phyloP scores from a whole-genome alignment of 2,329 filamentous ascomycete species.

The Colletotrichum shisoi region DNA sequence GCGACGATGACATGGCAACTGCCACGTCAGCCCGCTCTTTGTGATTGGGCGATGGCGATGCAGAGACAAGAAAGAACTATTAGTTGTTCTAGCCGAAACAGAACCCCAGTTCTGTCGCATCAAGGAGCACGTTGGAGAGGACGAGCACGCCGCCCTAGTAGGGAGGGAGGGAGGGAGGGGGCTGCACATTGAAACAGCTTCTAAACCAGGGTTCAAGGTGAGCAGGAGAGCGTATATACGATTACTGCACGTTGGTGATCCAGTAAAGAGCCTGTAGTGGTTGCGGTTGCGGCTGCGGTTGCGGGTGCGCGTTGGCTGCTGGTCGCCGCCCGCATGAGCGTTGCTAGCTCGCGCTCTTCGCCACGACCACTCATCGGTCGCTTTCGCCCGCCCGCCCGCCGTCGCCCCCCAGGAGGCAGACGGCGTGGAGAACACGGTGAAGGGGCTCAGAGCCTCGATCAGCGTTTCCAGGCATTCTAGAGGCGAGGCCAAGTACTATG shows the following conservation, averaged over 20 bases:
- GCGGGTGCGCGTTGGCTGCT: constrained; percentile 1
- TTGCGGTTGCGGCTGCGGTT: background rate
- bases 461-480: constrained; percentile 11
- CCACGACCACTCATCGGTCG: constrained; percentile 3
- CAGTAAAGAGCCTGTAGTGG: background rate
- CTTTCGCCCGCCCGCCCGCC: background rate
- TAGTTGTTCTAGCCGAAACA: constrained; percentile 36
- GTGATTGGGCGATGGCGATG: constrained; percentile 7
- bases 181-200: constrained; percentile 9
- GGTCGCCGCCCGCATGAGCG: constrained; percentile 1
- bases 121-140: constrained; percentile 6
- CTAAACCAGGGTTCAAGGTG: constrained; percentile 4
- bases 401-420: background rate
- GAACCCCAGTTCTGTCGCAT: constrained; percentile 27
- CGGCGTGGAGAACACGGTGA: background rate
- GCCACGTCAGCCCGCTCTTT: constrained; percentile 5
- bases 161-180: background rate
- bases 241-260: constrained; percentile 17
- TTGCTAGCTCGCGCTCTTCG: constrained; percentile 10
- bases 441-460: constrained; percentile 7
- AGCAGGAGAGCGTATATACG: constrained; percentile 6
- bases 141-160: constrained; percentile 17
- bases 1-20: constrained; percentile 13
- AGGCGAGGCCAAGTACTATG: constrained; percentile 20
- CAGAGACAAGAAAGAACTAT: constrained; percentile 14